A percentile compares a stretch with the other conserved stretches of the same genome.
Evolutionary conservation across 2,329 filamentous ascomycete genomes (phyloP).

Genomic region (Conoideocrella luteorostrata): DNA sequence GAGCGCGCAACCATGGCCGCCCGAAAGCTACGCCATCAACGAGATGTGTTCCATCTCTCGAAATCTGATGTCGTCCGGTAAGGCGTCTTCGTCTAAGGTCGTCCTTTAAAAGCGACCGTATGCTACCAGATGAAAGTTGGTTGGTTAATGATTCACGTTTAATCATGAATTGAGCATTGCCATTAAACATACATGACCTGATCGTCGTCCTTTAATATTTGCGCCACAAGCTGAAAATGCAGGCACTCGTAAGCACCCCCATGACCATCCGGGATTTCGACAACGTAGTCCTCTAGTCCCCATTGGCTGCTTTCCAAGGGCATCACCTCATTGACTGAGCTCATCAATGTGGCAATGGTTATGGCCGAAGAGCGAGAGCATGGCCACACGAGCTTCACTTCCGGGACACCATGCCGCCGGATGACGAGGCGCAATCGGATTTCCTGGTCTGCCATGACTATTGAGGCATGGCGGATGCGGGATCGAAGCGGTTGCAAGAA

Average conservation of each 20-base stretch:
- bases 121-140: constrained; percentile 40
- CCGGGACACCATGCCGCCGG: constrained; percentile 66
- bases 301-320: constrained; percentile 76
- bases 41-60: constrained; percentile 68
- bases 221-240: constrained; percentile 69
- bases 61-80: constrained; percentile 76
- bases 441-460: constrained; percentile 16
- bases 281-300: constrained; percentile 85
- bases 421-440: constrained; percentile 70
- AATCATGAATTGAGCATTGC: no score
- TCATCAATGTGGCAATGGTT: constrained; percentile 70
- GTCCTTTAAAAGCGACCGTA: constrained; percentile 68
- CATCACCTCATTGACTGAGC: constrained; percentile 71
- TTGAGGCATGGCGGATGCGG: constrained; percentile 16
- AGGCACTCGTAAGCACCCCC: constrained; percentile 74
- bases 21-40: constrained; percentile 85
- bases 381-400: constrained; percentile 66
- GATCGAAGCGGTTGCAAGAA: neutral
- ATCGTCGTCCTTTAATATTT: constrained; percentile 74
- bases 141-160: neutral
- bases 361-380: constrained; percentile 50
- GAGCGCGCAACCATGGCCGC: constrained; percentile 56
- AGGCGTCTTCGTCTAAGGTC: constrained; percentile 69
- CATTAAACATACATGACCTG: constrained; percentile 72
- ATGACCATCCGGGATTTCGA: constrained; percentile 57